Percentiles rank a stretch among this genome's conserved stretches.
Evolutionary conservation across 768 basidiomycete species (phyloP).

Genomic region (Phlebiopsis gigantea): DNA sequence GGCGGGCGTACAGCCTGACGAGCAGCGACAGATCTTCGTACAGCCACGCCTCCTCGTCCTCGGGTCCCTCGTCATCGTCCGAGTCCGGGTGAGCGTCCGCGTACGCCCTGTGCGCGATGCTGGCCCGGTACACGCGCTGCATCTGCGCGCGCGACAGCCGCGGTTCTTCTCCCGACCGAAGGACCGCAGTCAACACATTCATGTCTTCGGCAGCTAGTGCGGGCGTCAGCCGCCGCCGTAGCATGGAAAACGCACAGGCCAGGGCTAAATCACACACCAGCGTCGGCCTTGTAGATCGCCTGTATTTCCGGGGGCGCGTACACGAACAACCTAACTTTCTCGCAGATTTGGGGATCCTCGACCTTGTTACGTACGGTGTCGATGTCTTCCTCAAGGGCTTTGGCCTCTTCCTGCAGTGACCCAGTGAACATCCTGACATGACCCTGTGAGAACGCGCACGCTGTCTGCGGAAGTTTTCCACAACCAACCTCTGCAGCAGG

Average conservation of each 20-base stretch:
- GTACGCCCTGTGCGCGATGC: slow-evolving; percentile 77
- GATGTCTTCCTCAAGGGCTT: slow-evolving; percentile 80
- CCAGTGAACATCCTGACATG: slow-evolving; percentile 86
- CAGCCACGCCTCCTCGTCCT: slow-evolving; percentile 94
- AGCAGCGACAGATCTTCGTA: slow-evolving; percentile 87
- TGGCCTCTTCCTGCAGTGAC: slow-evolving; percentile 86
- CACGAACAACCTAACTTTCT: slow-evolving; percentile 83
- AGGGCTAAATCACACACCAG: slow-evolving; percentile 49
- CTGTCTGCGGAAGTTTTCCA: not conserved
- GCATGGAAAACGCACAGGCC: not conserved
- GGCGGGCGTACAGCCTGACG: slow-evolving; percentile 67
- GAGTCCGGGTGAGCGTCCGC: slow-evolving; percentile 67
- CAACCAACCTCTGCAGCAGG: slow-evolving; percentile 74
- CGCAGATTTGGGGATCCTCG: slow-evolving; percentile 81
- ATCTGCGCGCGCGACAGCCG: slow-evolving; percentile 71
- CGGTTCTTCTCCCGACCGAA: slow-evolving; percentile 76
- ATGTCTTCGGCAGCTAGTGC: slow-evolving; percentile 55
- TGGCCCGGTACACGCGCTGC: slow-evolving; percentile 72
- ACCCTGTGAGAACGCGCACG: not conserved
- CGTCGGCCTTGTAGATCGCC: slow-evolving; percentile 72
- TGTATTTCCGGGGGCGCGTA: slow-evolving; percentile 88
- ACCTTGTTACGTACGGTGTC: slow-evolving; percentile 84
- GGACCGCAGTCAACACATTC: slow-evolving; percentile 72
- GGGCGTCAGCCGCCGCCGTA: not conserved
- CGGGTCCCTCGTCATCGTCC: slow-evolving; percentile 90